phyloP scores from a whole-genome alignment of 1,284 basidiomycete species.

The Puccinia brachypodii region DNA sequence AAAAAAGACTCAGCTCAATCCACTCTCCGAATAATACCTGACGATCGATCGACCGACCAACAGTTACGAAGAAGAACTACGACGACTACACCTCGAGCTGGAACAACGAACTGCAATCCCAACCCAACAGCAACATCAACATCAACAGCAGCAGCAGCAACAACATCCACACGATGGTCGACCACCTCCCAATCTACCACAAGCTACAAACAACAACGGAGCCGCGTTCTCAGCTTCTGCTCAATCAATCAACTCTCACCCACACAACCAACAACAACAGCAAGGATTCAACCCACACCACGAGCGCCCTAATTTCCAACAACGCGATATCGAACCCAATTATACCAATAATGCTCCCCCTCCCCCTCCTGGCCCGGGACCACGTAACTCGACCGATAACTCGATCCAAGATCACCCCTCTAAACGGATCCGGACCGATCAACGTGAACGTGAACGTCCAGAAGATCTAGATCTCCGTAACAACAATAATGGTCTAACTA shows the following conservation, averaged over 20 bases:
- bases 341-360: not conserved
- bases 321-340: not conserved
- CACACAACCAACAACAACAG: not conserved
- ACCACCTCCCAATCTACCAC: conserved; percentile 15
- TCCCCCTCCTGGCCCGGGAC: not conserved
- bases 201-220: not conserved
- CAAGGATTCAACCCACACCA: not conserved
- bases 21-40: not conserved
- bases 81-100: conserved; percentile 32
- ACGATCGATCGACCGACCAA: not conserved
- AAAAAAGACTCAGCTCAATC: not conserved
- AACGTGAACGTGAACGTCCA: not conserved
- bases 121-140: not conserved
- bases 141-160: conserved; percentile 12
- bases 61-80: conserved; percentile 47
- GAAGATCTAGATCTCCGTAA: conserved; percentile 4
- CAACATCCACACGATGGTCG: conserved; percentile 17
- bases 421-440: conserved; percentile 40
- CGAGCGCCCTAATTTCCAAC: not conserved
- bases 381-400: not conserved
- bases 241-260: not conserved
- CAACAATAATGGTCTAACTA: not conserved
- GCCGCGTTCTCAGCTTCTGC: not conserved
- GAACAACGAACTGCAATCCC: conserved; percentile 29
- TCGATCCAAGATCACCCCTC: conserved; percentile 26